A percentile compares a stretch with the other conserved stretches of the same genome.
Conservation (phyloP, 129 eudicot genomes). For the Heracleum sosnowskyi region DNA sequence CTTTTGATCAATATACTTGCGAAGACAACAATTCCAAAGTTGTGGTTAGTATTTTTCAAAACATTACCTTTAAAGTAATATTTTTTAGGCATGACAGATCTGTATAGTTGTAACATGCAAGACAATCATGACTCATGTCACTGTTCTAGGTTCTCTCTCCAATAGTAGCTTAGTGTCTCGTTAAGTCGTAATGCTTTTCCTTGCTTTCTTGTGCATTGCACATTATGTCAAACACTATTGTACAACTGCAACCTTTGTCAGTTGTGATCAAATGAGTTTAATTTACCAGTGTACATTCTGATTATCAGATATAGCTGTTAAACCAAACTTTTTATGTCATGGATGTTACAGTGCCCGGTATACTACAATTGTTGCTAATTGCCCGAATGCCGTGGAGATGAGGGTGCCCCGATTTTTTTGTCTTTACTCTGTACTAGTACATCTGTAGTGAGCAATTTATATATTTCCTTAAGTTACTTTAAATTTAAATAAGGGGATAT, state of each 20-base stretch:
- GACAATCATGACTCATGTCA: background rate
- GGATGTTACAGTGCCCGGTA: background rate
- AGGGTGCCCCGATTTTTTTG: background rate
- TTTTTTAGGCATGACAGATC: background rate
- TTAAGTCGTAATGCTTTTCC: background rate
- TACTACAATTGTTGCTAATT: background rate
- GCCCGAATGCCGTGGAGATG: background rate
- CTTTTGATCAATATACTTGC: constrained; percentile 21
- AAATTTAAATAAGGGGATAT: no score
- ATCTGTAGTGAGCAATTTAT: background rate
- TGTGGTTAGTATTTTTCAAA: constrained; percentile 32
- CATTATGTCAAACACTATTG: background rate
- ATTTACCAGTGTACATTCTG: background rate
- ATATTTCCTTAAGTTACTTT: background rate
- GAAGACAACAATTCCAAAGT: constrained; percentile 14
- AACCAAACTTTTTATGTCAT: background rate
- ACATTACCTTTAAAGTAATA: background rate
- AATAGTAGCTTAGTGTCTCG: background rate
- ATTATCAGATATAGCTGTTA: background rate
- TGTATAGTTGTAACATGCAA: background rate
- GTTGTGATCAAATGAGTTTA: background rate
- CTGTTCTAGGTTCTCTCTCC: background rate
- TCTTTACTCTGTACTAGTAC: background rate
- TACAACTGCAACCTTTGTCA: background rate
- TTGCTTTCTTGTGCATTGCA: background rate